Percentiles rank a stretch among this genome's conserved stretches.
phyloP scores from a whole-genome alignment of 441 rosid genomes.

The Populus hybrid region DNA sequence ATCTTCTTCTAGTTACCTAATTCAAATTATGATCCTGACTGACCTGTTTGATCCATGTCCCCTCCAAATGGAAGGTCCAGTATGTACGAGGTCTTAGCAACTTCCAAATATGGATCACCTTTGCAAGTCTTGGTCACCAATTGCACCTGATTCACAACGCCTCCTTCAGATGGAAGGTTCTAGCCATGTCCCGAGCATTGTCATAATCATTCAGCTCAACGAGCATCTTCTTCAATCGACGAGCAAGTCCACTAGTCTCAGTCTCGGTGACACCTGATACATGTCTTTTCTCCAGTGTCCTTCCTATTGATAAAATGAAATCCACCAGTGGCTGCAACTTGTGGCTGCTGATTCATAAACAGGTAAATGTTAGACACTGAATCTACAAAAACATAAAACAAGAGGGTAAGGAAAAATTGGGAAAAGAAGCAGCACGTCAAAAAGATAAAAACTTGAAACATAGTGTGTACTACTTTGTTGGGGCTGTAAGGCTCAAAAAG shows the following conservation, averaged over 20 bases:
- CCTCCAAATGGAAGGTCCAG: conserved; percentile 1
- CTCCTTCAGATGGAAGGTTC: conserved; percentile 72
- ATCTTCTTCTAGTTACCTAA: background rate
- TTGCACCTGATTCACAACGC: conserved; percentile 48
- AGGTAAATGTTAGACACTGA: background rate
- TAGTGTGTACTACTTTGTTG: background rate
- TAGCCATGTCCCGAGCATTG: conserved; percentile 70
- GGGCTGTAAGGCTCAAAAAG: background rate
- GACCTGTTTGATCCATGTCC: background rate
- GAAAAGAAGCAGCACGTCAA: background rate
- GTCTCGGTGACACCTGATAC: conserved; percentile 47
- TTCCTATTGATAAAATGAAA: conserved; percentile 51
- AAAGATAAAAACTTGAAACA: background rate
- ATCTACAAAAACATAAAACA: background rate
- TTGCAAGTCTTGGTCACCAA: background rate
- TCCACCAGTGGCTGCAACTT: conserved; percentile 86
- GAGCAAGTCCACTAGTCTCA: conserved; percentile 75
- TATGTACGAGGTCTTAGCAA: no score
- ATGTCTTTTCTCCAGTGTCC: conserved; percentile 56
- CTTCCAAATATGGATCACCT: background rate
- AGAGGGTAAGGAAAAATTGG: background rate
- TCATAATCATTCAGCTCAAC: conserved; percentile 91
- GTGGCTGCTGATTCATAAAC: conserved; percentile 41
- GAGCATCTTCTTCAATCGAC: conserved; percentile 78
- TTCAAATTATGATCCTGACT: background rate